Conservation (phyloP, 805 yeast genomes). For the Priceomyces haplophilus region DNA sequence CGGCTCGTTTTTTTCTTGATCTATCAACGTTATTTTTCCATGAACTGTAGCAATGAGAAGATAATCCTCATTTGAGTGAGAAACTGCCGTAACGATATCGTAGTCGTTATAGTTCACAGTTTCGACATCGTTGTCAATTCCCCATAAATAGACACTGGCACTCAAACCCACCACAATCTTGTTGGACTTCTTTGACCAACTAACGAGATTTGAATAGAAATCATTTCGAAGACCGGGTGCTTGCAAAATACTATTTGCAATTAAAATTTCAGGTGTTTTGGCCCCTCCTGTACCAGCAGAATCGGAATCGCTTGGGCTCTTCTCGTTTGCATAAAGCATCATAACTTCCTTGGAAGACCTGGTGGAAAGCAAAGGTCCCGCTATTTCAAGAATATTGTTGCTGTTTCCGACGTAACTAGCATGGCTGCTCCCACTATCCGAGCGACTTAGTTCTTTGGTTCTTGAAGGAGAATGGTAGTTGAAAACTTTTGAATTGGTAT, state of each 20-base stretch:
- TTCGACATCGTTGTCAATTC: conserved; percentile 40
- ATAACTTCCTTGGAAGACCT: conserved; percentile 10
- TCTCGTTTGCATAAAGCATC: conserved; percentile 8
- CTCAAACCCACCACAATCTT: conserved; percentile 68
- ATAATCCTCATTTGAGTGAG: conserved; percentile 48
- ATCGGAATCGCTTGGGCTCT: neutral
- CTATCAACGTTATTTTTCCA: conserved; percentile 51
- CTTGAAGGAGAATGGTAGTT: conserved; percentile 18
- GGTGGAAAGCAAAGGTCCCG: conserved; percentile 15
- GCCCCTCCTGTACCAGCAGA: neutral
- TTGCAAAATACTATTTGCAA: conserved; percentile 17
- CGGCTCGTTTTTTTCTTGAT: conserved; percentile 26
- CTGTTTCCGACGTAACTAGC: conserved; percentile 3
- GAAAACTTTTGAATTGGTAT: conserved; percentile 40
- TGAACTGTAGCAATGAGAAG: conserved; percentile 56
- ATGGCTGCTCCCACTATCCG: conserved; percentile 9
- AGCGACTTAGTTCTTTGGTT: neutral
- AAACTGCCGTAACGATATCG: conserved; percentile 53
- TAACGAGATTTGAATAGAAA: conserved; percentile 69
- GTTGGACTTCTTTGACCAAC: conserved; percentile 59
- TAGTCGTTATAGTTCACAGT: conserved; percentile 43
- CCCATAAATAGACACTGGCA: conserved; percentile 60
- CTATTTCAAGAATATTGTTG: conserved; percentile 11
- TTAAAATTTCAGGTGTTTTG: conserved; percentile 5
- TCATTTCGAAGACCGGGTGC: conserved; percentile 76